A percentile compares a stretch with the other conserved stretches of the same genome.
phyloP scores from a whole-genome alignment of 345 rosid species.

The Brassica nigra region DNA sequence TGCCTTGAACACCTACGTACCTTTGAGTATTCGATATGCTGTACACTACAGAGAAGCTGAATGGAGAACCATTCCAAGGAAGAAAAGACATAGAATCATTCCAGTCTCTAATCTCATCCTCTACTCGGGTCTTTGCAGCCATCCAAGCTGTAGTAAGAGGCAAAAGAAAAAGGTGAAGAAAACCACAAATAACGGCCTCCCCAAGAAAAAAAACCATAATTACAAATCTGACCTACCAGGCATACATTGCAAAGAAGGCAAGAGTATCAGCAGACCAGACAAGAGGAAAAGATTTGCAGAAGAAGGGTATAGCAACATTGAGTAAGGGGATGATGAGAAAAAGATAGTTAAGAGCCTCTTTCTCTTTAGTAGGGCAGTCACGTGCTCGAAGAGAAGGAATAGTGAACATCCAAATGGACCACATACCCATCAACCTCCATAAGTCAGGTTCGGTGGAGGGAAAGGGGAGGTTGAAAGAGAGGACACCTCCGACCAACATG shows the following conservation, averaged over 20 bases:
- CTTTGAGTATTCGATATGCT: not conserved
- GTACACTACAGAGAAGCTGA: slow-evolving; percentile 16
- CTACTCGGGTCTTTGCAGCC: slow-evolving; percentile 65
- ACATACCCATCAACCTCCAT: slow-evolving; percentile 97
- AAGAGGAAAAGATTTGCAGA: slow-evolving; percentile 80
- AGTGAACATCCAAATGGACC: slow-evolving; percentile 78
- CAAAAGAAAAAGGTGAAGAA: not conserved
- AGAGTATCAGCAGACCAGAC: slow-evolving; percentile 93
- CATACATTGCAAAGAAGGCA: slow-evolving; percentile 58
- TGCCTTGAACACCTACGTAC: slow-evolving; percentile 12
- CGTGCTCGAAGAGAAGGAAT: slow-evolving; percentile 94
- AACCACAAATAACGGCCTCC: not conserved
- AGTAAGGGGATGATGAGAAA: slow-evolving; percentile 79
- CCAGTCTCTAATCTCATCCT: slow-evolving; percentile 11
- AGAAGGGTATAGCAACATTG: slow-evolving; percentile 86
- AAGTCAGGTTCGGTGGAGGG: slow-evolving; percentile 89
- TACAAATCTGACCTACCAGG: slow-evolving; percentile 68
- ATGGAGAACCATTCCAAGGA: not conserved
- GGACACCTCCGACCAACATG: slow-evolving; percentile 78
- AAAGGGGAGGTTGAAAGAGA: slow-evolving; percentile 82
- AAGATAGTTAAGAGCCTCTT: slow-evolving; percentile 92
- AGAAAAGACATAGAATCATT: not conserved
- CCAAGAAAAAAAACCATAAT: too few species aligned
- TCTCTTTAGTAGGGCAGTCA: slow-evolving; percentile 87
- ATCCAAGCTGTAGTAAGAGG: slow-evolving; percentile 52